Conservation (phyloP, 2,329 filamentous ascomycete species). For the Colletotrichum falcatum region DNA sequence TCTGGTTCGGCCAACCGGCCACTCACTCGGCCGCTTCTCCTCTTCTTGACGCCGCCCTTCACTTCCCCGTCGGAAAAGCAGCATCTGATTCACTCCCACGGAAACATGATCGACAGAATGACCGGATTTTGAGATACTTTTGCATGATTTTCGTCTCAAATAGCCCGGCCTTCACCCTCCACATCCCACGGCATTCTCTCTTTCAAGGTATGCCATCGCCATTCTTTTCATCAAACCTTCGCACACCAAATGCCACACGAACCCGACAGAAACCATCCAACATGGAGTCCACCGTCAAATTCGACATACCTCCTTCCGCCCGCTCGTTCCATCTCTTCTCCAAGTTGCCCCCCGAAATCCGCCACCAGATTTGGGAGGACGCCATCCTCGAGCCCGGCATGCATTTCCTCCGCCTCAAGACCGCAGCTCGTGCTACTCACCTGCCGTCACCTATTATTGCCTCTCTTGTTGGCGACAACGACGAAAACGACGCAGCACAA, state of each 20-base stretch:
- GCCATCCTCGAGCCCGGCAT: conserved; percentile 50
- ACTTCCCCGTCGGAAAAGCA: not conserved
- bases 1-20: not conserved
- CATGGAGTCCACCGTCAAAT: conserved; percentile 45
- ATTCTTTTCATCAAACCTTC: not conserved
- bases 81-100: not conserved
- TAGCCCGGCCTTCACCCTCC: not conserved
- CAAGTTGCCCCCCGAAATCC: conserved; percentile 51
- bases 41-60: not conserved
- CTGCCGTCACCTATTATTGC: not conserved
- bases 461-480: not conserved
- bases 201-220: not conserved
- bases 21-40: not conserved
- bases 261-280: not conserved
- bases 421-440: not conserved
- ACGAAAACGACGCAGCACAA: conserved; percentile 39
- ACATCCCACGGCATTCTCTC: not conserved
- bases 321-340: conserved; percentile 49
- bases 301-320: conserved; percentile 48
- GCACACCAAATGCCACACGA: not conserved
- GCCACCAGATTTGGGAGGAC: conserved; percentile 51
- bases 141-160: not conserved
- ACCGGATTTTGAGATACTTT: no score
- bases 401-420: conserved; percentile 48
- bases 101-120: not conserved